These are phyloP conservation scores for Nemania sp. DNA, from an alignment of 2,329 filamentous ascomycete genomes.

Conservation along the genomic window DNA sequence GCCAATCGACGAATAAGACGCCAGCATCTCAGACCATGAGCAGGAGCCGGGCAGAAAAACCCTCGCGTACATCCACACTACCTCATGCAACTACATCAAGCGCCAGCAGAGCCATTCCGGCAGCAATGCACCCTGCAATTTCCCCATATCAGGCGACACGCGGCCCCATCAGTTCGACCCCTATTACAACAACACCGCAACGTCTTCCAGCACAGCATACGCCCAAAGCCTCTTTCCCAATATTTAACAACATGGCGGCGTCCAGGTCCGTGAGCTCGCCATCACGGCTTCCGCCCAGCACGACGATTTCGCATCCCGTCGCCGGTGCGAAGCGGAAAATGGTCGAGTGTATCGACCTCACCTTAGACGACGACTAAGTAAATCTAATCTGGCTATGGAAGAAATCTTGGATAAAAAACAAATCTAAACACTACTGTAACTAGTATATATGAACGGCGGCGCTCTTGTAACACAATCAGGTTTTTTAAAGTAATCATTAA, in stretches of 20 bases:
- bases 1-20: background rate
- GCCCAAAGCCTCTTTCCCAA: background rate
- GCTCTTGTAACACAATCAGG: background rate
- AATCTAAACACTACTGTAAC: background rate
- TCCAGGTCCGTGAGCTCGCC: background rate
- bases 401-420: background rate
- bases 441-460: background rate
- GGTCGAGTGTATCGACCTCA: conserved; percentile 31
- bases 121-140: background rate
- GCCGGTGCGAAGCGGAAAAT: conserved; percentile 18
- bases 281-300: conserved; percentile 10
- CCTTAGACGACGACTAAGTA: conserved; percentile 18
- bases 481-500: background rate
- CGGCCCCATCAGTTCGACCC: background rate
- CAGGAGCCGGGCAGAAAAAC: background rate
- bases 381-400: background rate
- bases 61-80: background rate
- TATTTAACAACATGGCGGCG: background rate
- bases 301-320: conserved; percentile 15
- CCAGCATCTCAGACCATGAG: background rate
- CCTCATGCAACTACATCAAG: background rate
- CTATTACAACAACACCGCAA: background rate
- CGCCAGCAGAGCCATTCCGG: background rate
- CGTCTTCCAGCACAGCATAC: background rate
- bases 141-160: background rate